These are phyloP conservation scores for Salix arbutifolia DNA, from an alignment of 345 rosid species.

Conservation along the genomic window DNA sequence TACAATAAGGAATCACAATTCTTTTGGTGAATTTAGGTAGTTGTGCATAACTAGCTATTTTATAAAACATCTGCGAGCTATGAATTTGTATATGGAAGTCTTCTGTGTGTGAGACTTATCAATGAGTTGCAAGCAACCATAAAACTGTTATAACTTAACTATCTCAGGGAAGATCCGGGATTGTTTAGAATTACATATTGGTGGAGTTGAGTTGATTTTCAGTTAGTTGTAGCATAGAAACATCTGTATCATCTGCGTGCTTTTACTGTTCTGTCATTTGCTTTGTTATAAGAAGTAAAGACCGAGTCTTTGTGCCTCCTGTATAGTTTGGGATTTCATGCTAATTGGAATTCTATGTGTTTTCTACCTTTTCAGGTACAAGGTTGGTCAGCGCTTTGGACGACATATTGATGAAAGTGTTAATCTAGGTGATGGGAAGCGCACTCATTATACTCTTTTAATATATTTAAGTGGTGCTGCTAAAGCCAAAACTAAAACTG, in stretches of 20 bases:
- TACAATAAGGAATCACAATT: no score
- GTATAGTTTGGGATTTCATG: background rate
- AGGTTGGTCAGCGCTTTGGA: slow-evolving; percentile 81
- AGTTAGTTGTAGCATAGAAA: background rate
- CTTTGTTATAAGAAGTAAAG: background rate
- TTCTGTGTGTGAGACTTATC: background rate
- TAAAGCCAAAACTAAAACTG: slow-evolving; percentile 45
- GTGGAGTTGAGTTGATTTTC: background rate
- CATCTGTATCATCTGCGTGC: background rate
- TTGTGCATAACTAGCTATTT: background rate
- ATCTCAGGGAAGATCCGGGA: background rate
- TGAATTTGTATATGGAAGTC: background rate
- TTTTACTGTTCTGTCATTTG: background rate
- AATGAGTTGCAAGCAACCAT: background rate
- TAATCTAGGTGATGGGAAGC: slow-evolving; percentile 64
- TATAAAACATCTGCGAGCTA: background rate
- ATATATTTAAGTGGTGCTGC: slow-evolving; percentile 72
- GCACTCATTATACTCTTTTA: slow-evolving; percentile 73
- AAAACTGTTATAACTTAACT: background rate
- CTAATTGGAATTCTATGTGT: background rate
- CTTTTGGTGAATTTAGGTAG: no score
- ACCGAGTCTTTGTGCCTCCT: background rate
- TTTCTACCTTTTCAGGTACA: slow-evolving; percentile 50
- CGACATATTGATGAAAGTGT: slow-evolving; percentile 82
- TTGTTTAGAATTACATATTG: background rate